Evolutionary conservation across 2,329 filamentous ascomycete species (phyloP), one percentile per base, ranked within the genome.

Genomic region (Atkinsonella texensis): DNA sequence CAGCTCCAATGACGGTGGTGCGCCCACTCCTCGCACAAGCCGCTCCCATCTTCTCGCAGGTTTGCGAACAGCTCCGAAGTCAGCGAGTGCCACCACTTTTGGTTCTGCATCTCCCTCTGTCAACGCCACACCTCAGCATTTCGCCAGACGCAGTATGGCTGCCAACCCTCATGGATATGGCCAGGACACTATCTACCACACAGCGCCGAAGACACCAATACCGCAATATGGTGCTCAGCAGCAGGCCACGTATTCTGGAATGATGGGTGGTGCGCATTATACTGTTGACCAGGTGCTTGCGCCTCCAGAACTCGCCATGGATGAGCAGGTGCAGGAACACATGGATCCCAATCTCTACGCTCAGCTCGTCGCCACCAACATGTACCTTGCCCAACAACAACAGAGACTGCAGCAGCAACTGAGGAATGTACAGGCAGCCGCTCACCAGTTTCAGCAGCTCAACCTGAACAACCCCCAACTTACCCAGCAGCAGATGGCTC

Each of bases 371-470:
- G 86, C 89, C 52, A 94, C 89, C 62, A 95, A 96, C 67, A 73
- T 93, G 65, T 95, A 94, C 64, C 78, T 98, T 48, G 89, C 89
- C 41, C 89, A 95, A 64, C 90, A 95, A 70, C 91, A 97, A 70
- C 89, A 95, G 71, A 85, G 87, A 57, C 81, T 97, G 49, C 90
- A 97, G 70, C 90, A 96, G 71, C 89, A 97, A 71, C 78, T 97
- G 58, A 80, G 89, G 59, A 87, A 74, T 57, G 82, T 96, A 23
- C 93, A 91, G 62, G 83, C 84, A 49, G 86, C 87, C 39, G 85
- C 88, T 54, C 86, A 89, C 69, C 86, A 90, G 68, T 86, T 90
- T 62, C 85, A 89, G 66, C 81, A 80, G 57, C 73, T 95, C 70
- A 89, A 77, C 66, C 65, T 95, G 53, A 83, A 76, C 63, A 52